Evolutionary conservation across 257 asterid species (phyloP).

Genomic region (Petunia secreta): DNA sequence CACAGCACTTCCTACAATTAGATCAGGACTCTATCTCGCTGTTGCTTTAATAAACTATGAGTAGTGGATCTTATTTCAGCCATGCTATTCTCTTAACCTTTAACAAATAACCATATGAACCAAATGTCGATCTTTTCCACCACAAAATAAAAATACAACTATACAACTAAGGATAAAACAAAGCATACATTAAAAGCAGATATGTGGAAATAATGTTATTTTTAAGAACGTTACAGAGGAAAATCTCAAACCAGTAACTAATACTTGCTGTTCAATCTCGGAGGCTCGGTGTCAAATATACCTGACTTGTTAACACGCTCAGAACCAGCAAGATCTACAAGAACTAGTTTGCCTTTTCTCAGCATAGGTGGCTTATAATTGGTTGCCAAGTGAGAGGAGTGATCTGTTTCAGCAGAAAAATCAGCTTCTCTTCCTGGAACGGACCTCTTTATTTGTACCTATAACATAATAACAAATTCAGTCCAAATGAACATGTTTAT

Average conservation of each 20-base stretch:
- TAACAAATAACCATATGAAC: conserved; percentile 5
- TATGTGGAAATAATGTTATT: not conserved
- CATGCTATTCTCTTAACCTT: not conserved
- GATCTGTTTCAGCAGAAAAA: conserved; percentile 56
- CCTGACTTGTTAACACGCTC: conserved; percentile 98
- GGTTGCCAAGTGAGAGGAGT: conserved; percentile 59
- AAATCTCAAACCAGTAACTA: conserved; percentile 20
- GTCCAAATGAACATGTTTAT: conserved; percentile 10
- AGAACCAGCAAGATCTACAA: conserved; percentile 99
- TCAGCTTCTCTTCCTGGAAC: conserved; percentile 61
- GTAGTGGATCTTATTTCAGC: not conserved
- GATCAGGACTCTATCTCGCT: not conserved
- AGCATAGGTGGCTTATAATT: conserved; percentile 76
- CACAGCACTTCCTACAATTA: not conserved
- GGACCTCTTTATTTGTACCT: conserved; percentile 94
- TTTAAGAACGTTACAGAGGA: not conserved
- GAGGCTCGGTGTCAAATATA: conserved; percentile 32
- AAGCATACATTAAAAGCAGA: not conserved
- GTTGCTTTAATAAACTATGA: conserved; percentile 9
- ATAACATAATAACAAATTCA: conserved; percentile 31
- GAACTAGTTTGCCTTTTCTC: conserved; percentile 90
- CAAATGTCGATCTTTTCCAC: not conserved
- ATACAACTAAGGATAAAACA: not conserved
- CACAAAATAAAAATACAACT: not conserved
- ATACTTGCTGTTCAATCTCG: conserved; percentile 15